Base-by-base conservation (phyloP, 129 eudicot genomes). In the Tagetes patula region DNA sequence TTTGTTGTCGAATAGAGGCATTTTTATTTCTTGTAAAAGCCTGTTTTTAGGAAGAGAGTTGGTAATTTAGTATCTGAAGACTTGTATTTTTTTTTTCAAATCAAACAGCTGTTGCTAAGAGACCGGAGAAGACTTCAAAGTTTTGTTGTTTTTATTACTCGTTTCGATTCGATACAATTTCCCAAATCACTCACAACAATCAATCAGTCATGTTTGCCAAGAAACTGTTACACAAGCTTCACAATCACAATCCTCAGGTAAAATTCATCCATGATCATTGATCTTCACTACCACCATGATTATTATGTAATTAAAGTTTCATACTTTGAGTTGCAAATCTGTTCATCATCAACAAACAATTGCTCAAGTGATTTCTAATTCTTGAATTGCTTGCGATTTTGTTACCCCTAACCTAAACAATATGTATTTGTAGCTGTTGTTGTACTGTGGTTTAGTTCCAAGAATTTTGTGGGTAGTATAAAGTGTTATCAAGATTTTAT, bases 181-280 rank as follows among this genome's bases (percentile, higher is more conserved):
- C 63, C 27, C 48, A 66, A 60, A 31, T 20, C 27, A 42, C 31
- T 31, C 48, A 11, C 43, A 12, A 9, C 37, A 56, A 68, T 58
- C 64, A 65, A 37, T 20, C 72, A 71, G 68, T 45, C 82, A 88
- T 92, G 97, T 89, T 92, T 65, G 96, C 96, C 2, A 92, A 85
- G 77, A 89, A 87, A 50, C 83, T 92, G 40, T 75, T 92, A 46
- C 86, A 92, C 70, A 92, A 81, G 91, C 94, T 46, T 87, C 82
- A 46, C 50, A 52, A 60, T 65, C 74, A 76, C 58, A 72, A 76
- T 67, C 86, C 55, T 46, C 84, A 77, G 86, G 88, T 86, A 39
- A 39, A 41, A 40, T 12, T 63, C 56, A n/a, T 70, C 36, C 37
- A 36, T 75, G 60, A 75, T 71, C 52, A 37, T 31, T 65, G 50